Percentiles rank a stretch among this genome's conserved stretches.
These are phyloP conservation scores for Acarospora socialis DNA, from an alignment of 2,329 filamentous ascomycete genomes.

Conservation along the genomic window DNA sequence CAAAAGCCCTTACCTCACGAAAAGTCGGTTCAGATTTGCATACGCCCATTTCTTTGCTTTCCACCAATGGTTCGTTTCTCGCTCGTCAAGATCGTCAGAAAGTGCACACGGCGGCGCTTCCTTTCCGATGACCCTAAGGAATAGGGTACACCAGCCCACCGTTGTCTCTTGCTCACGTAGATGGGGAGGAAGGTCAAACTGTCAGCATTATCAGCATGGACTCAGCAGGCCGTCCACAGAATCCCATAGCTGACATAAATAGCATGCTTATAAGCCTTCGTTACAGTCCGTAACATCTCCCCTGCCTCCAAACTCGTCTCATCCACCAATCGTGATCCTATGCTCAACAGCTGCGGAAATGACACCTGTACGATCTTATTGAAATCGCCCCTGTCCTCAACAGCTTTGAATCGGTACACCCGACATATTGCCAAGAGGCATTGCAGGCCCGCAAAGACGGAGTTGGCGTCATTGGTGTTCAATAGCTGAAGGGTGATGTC, in stretches of 20 bases:
- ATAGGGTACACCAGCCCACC: slow-evolving; percentile 91
- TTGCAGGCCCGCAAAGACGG: slow-evolving; percentile 85
- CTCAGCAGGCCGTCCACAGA: not conserved
- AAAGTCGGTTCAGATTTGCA: slow-evolving; percentile 90
- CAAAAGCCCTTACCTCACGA: slow-evolving; percentile 53
- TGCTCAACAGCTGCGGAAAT: slow-evolving; percentile 73
- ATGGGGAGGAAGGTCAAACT: slow-evolving; percentile 74
- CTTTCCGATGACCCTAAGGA: slow-evolving; percentile 81
- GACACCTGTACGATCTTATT: slow-evolving; percentile 86
- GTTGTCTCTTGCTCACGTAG: slow-evolving; percentile 70
- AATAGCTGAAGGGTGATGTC: slow-evolving; percentile 82
- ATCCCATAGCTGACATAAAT: slow-evolving; percentile 60
- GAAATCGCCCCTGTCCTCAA: slow-evolving; percentile 70
- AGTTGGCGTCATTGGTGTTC: slow-evolving; percentile 69
- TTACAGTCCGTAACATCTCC: slow-evolving; percentile 87
- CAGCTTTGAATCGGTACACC: slow-evolving; percentile 85
- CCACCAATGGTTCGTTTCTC: slow-evolving; percentile 96
- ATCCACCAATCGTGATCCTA: slow-evolving; percentile 77
- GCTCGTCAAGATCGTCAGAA: slow-evolving; percentile 64
- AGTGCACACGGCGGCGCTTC: slow-evolving; percentile 65
- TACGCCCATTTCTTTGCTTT: slow-evolving; percentile 99
- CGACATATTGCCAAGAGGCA: slow-evolving; percentile 90
- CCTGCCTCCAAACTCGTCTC: slow-evolving; percentile 89
- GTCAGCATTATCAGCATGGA: slow-evolving; percentile 22
- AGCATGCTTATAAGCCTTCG: slow-evolving; percentile 97